A percentile compares a stretch with the other conserved stretches of the same genome.
Conservation (phyloP, 768 basidiomycete species). For the Collybia mongolica region DNA sequence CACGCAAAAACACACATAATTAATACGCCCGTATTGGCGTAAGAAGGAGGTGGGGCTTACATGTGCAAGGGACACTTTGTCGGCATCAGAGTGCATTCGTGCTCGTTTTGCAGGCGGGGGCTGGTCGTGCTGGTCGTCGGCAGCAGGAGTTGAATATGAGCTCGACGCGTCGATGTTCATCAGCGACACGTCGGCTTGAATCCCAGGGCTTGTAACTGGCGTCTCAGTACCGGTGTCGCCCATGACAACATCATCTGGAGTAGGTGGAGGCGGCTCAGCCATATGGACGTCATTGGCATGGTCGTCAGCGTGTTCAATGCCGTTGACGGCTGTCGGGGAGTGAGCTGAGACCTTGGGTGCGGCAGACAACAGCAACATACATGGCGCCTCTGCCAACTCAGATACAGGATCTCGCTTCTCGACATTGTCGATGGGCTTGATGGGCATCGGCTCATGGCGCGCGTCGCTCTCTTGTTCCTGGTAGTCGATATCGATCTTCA, state of each 20-base stretch:
- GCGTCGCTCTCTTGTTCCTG: slow-evolving; percentile 68
- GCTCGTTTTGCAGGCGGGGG: slow-evolving; percentile 86
- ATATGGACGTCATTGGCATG: slow-evolving; percentile 56
- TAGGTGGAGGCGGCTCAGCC: slow-evolving; percentile 37
- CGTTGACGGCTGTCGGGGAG: slow-evolving; percentile 29
- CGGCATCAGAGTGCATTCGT: slow-evolving; percentile 72
- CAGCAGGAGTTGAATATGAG: slow-evolving; percentile 31
- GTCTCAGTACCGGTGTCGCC: slow-evolving; percentile 35
- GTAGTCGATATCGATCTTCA: slow-evolving; percentile 64
- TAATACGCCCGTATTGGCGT: slow-evolving; percentile 54
- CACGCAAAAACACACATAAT: slow-evolving; percentile 32
- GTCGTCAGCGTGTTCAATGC: slow-evolving; percentile 22
- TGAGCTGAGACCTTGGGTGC: slow-evolving; percentile 18
- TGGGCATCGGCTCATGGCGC: slow-evolving; percentile 55
- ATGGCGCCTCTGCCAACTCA: slow-evolving; percentile 46
- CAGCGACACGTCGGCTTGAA: slow-evolving; percentile 38
- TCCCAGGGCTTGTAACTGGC: slow-evolving; percentile 36
- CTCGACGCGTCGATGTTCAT: slow-evolving; percentile 31
- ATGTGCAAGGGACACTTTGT: slow-evolving; percentile 71
- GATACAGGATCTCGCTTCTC: slow-evolving; percentile 41
- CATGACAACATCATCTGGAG: slow-evolving; percentile 40
- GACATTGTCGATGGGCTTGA: slow-evolving; percentile 41
- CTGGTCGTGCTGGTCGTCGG: slow-evolving; percentile 54
- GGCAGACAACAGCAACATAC: slow-evolving; percentile 34
- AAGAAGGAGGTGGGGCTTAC: slow-evolving; percentile 52